phyloP scores from a whole-genome alignment of 345 rosid genomes.

The Citrus mangshanensis region DNA sequence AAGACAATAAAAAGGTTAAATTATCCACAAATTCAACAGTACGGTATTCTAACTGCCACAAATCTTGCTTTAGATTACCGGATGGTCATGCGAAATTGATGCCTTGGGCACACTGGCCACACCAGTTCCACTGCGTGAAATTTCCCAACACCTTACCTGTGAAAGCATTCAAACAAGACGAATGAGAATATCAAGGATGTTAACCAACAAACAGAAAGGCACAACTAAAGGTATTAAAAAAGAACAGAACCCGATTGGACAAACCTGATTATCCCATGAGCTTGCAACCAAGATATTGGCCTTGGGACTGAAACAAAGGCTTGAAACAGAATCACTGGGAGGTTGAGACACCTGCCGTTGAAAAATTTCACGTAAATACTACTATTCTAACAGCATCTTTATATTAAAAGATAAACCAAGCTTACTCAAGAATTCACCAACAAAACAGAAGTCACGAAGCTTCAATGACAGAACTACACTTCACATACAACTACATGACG shows the following conservation, averaged over 20 bases:
- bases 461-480: not conserved
- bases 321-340: conserved; percentile 82
- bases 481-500: not conserved
- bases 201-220: not conserved
- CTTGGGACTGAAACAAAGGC: conserved; percentile 90
- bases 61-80: conserved; percentile 45
- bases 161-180: conserved; percentile 9
- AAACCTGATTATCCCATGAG: conserved; percentile 99
- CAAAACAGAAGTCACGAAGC: not conserved
- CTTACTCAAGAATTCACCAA: not conserved
- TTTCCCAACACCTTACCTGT: conserved; percentile 98
- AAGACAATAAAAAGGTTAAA: not conserved
- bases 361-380: conserved; percentile 6
- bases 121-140: conserved; percentile 50
- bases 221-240: not conserved
- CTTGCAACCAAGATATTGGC: conserved; percentile 87
- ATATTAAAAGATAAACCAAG: not conserved
- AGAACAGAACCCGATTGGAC: not conserved
- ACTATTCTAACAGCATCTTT: not conserved
- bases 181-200: not conserved
- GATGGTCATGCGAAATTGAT: conserved; percentile 87
- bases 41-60: not conserved
- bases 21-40: not conserved
- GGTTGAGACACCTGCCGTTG: conserved; percentile 69
- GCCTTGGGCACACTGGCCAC: conserved; percentile 73